Conservation (phyloP, 345 rosid genomes). For the Euphorbia tirucalli region DNA sequence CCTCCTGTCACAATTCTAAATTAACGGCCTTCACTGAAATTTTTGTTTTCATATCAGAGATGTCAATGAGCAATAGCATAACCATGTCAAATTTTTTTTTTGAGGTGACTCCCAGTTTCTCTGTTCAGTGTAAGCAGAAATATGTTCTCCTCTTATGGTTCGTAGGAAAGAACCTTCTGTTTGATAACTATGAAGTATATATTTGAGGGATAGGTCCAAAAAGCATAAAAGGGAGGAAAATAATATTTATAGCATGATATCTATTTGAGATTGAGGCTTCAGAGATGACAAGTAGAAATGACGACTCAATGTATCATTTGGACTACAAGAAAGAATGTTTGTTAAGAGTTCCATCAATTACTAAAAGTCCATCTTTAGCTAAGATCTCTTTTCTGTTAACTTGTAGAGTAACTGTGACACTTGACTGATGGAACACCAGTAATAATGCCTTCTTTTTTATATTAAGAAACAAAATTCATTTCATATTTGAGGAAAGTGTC, state of each 20-base stretch:
- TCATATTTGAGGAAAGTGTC: neutral
- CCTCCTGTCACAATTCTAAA: neutral
- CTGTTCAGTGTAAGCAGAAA: too few species aligned
- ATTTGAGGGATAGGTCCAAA: too few species aligned
- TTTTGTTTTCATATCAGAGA: too few species aligned
- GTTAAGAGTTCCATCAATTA: neutral
- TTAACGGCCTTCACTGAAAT: too few species aligned
- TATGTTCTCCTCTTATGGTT: too few species aligned
- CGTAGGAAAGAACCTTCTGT: too few species aligned
- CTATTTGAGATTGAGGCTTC: neutral
- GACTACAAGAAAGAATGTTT: neutral
- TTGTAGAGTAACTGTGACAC: neutral
- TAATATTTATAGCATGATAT: neutral
- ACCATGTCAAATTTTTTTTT: too few species aligned
- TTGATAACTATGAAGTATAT: too few species aligned
- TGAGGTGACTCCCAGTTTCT: too few species aligned
- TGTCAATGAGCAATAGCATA: too few species aligned
- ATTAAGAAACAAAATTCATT: neutral
- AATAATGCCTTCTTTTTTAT: neutral
- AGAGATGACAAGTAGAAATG: neutral
- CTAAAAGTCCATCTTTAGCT: neutral
- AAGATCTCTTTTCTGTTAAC: neutral
- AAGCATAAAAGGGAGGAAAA: too few species aligned
- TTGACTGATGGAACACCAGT: neutral
- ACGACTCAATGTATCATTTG: neutral